phyloP scores from a whole-genome alignment of 352 stramenopile genomes.

The Phytopythium litorale region DNA sequence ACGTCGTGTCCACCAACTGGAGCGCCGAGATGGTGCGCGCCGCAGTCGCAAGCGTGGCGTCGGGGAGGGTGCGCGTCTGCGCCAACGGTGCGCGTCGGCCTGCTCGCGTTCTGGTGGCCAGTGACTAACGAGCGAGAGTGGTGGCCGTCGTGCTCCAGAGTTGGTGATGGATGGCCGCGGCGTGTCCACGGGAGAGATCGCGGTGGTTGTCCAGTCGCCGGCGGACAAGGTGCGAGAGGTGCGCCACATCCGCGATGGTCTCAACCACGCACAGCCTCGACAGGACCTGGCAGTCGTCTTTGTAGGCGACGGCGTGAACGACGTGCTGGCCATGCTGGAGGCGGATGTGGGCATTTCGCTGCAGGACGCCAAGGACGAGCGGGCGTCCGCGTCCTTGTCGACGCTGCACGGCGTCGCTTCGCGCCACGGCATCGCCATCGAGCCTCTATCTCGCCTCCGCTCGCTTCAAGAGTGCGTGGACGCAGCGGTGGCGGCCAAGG shows the following conservation, averaged over 20 bases:
- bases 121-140: background rate
- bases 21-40: conserved; percentile 38
- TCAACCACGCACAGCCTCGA: background rate
- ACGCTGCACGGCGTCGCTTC: conserved; percentile 18
- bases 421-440: conserved; percentile 28
- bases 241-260: conserved; percentile 7
- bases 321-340: conserved; percentile 55
- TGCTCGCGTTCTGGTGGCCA: too few species aligned
- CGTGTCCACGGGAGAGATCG: conserved; percentile 50
- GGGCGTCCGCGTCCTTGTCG: conserved; percentile 5
- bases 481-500: background rate
- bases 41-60: conserved; percentile 11
- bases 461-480: conserved; percentile 15
- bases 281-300: conserved; percentile 27
- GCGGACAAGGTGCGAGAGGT: conserved; percentile 48
- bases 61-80: conserved; percentile 22
- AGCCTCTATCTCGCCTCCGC: conserved; percentile 15
- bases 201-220: conserved; percentile 47
- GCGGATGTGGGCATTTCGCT: conserved; percentile 62
- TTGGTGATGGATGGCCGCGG: conserved; percentile 32
- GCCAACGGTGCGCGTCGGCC: conserved; percentile 38
- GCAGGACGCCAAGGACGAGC: background rate
- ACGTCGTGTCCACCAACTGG: conserved; percentile 70
- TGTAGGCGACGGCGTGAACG: conserved; percentile 65
- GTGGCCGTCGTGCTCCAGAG: conserved; percentile 22